Evolutionary conservation across 2,329 filamentous ascomycete genomes (phyloP), one percentile per base, ranked within the genome.

Genomic region (Fusarium nygamai): DNA sequence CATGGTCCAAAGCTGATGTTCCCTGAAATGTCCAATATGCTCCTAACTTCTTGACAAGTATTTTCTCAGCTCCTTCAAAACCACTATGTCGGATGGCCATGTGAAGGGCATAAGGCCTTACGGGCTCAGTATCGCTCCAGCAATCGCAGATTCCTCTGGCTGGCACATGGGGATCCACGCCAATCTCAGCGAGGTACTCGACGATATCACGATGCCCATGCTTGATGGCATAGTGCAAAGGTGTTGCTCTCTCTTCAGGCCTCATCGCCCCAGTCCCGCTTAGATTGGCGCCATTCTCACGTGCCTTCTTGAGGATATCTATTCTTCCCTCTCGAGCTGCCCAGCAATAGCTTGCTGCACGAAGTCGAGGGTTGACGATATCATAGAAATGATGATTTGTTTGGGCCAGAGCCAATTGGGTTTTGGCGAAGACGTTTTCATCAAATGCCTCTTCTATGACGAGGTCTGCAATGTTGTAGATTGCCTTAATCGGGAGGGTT

Each of bases 181-280:
- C 39, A 16, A 59, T 51, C 8, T 67, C 46, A 17, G 72, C 53
- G 33, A 76, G 41, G 17, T 60, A 76, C 22, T 72, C 68, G 16
- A 68, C 6, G n/a, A 71, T 51, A 17, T 60, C 62, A 6, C 58
- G 47, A 66, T 76, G 57, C 2, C 54, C 58, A 20, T 76, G 43
- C 27, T 64, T 31, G 8, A 72, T 70, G 11, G 65, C 47, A 29
- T 67, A 66, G 20, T 71, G 58, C 6, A 76, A 57, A 38, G 61
- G 65, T 7, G 58, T 62, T 3, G 43, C 71, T 17, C 36, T 46
- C 22, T 59, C 39, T 17, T 33, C 34, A 20, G n/a, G 9, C 14
- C 36, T 56, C 17, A 41, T 71, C 5, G 31, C n/a, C 38, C 68
- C 63, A 24, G 53, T 61, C 12, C 48, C 22, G 34, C 51, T 60